Conservation (phyloP, 495 filamentous ascomycete species). For the Penicillium antarcticum region DNA sequence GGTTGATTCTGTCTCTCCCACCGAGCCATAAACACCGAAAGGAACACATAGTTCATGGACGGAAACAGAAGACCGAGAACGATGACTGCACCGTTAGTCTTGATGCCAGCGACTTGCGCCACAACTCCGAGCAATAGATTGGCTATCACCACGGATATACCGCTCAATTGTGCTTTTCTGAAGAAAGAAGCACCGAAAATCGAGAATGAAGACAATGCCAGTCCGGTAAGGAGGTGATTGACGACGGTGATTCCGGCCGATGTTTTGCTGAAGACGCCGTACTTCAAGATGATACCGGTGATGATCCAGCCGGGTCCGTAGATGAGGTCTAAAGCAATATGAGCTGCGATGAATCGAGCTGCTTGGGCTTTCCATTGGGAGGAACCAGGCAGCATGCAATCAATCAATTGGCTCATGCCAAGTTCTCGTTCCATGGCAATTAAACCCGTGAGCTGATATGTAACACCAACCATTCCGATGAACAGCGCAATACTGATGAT, state of each 20-base stretch:
- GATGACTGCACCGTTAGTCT: constrained; percentile 53
- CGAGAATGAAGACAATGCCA: constrained; percentile 64
- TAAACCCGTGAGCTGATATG: constrained; percentile 74
- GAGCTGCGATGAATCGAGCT: constrained; percentile 62
- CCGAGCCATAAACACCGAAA: constrained; percentile 63
- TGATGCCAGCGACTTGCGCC: constrained; percentile 59
- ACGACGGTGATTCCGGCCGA: constrained; percentile 58
- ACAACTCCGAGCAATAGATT: constrained; percentile 65
- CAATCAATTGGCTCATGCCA: constrained; percentile 75
- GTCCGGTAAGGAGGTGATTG: constrained; percentile 60
- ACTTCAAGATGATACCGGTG: constrained; percentile 57
- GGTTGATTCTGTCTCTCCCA: constrained; percentile 55
- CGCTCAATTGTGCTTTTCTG: constrained; percentile 72
- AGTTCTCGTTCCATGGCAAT: constrained; percentile 74
- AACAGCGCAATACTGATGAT: constrained; percentile 67
- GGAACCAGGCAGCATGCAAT: constrained; percentile 75
- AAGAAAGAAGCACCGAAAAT: constrained; percentile 72
- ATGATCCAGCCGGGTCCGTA: constrained; percentile 71
- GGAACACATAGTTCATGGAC: constrained; percentile 74
- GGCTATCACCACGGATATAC: constrained; percentile 62
- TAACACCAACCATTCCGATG: constrained; percentile 63
- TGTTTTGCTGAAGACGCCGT: constrained; percentile 60
- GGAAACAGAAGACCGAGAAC: constrained; percentile 69
- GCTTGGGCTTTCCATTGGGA: constrained; percentile 65
- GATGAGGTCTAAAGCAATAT: constrained; percentile 63